These are phyloP conservation scores for Corylus avellana DNA, from an alignment of 306 rosid species.

Conservation along the genomic window DNA sequence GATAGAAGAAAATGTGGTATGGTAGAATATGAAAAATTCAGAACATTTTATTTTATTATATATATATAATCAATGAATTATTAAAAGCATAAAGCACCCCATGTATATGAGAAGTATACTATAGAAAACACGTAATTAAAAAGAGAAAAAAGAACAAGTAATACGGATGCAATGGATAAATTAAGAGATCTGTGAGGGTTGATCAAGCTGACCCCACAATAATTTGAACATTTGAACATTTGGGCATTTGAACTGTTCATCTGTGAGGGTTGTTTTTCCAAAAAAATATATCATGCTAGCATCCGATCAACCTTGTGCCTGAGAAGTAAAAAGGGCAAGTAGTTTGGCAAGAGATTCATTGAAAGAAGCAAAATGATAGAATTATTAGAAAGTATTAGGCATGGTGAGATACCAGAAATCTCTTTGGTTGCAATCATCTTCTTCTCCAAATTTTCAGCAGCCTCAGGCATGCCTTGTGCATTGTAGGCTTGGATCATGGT, in stretches of 20 bases:
- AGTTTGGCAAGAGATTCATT: background rate
- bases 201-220: too few relatives aligned
- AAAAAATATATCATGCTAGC: conserved; percentile 27
- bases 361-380: background rate
- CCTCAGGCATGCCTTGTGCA: conserved; percentile 67
- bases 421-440: conserved; percentile 46
- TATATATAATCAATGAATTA: too few relatives aligned
- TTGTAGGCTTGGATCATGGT: conserved; percentile 73
- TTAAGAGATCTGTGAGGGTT: too few relatives aligned
- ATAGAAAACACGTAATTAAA: too few relatives aligned
- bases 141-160: too few relatives aligned
- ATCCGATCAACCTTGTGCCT: conserved; percentile 50
- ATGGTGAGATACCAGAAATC: conserved; percentile 41
- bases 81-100: too few relatives aligned
- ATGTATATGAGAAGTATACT: too few relatives aligned
- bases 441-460: conserved; percentile 56
- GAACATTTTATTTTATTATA: too few relatives aligned
- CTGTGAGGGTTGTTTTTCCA: conserved; percentile 13
- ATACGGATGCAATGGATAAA: too few relatives aligned
- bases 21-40: too few relatives aligned
- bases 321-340: background rate
- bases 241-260: conserved; percentile 9
- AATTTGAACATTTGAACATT: background rate
- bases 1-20: too few relatives aligned
- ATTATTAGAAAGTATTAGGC: conserved; percentile 7